Evolutionary conservation across 441 rosid genomes (phyloP).

Genomic region (Macaranga tanarius): DNA sequence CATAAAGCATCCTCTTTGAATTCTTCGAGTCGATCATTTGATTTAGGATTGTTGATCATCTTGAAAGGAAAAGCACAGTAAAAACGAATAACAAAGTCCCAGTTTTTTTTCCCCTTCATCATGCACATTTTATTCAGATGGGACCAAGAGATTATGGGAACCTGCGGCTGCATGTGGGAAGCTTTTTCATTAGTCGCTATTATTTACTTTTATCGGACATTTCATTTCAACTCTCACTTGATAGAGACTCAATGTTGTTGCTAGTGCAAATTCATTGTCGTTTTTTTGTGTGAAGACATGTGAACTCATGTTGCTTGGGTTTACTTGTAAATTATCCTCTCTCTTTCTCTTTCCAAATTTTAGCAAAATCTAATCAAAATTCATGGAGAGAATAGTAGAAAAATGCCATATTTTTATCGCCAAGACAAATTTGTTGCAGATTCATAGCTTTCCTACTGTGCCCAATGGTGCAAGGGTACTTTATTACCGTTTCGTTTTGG

Average conservation of each 20-base stretch:
- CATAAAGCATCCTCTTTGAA: too few relatives aligned
- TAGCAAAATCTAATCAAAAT: neutral
- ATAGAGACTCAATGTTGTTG: too few relatives aligned
- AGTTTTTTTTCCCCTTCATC: too few relatives aligned
- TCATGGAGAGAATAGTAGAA: neutral
- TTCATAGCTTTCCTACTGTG: too few relatives aligned
- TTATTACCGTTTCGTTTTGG: too few relatives aligned
- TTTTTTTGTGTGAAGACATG: neutral
- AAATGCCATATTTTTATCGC: too few relatives aligned
- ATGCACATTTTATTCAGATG: neutral
- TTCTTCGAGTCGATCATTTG: too few relatives aligned
- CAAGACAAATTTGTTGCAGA: too few relatives aligned
- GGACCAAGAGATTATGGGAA: slow-evolving; percentile 28
- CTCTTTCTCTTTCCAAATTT: neutral
- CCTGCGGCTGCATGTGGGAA: slow-evolving; percentile 38
- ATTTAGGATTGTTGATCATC: too few relatives aligned
- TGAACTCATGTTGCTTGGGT: slow-evolving; percentile 2
- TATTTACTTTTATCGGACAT: neutral
- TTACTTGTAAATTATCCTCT: neutral
- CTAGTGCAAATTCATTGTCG: neutral
- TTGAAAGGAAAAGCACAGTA: too few relatives aligned
- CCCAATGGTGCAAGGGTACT: too few relatives aligned
- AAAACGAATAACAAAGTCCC: too few relatives aligned
- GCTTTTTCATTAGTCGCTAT: neutral
- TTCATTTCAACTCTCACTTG: neutral